These are phyloP conservation scores for Usnea hakonensis DNA, from an alignment of 495 filamentous ascomycete species.

Conservation along the genomic window DNA sequence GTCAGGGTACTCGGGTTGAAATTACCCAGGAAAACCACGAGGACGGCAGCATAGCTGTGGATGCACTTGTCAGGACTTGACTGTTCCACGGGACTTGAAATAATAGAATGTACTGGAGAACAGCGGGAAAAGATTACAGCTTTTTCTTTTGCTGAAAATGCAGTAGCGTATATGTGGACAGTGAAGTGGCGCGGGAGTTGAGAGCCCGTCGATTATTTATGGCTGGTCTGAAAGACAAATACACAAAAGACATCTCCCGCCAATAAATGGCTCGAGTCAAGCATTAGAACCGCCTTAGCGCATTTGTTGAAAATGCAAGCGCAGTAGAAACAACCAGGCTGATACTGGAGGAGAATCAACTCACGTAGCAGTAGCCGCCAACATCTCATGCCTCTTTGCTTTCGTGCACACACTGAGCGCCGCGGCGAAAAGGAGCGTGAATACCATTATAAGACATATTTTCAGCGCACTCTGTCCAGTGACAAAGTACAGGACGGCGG, in stretches of 20 bases:
- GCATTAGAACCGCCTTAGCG: too few relatives aligned
- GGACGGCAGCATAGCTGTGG: slow-evolving; percentile 20
- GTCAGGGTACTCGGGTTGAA: slow-evolving; percentile 6
- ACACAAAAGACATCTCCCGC: too few relatives aligned
- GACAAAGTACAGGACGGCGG: slow-evolving; percentile 25
- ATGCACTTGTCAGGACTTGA: slow-evolving; percentile 6
- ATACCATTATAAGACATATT: slow-evolving; percentile 28
- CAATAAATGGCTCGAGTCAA: too few relatives aligned
- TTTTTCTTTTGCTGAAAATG: neutral
- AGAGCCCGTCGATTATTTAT: neutral
- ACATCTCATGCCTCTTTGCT: slow-evolving; percentile 34
- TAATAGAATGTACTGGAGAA: too few relatives aligned
- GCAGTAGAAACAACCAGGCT: neutral
- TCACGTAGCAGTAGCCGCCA: slow-evolving; percentile 35
- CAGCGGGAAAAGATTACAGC: neutral
- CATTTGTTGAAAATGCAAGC: neutral
- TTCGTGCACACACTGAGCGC: slow-evolving; percentile 31
- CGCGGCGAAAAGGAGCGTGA: slow-evolving; percentile 29
- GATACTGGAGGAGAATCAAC: slow-evolving; percentile 14
- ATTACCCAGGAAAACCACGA: slow-evolving; percentile 22
- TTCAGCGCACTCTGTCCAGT: slow-evolving; percentile 17
- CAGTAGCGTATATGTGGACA: neutral
- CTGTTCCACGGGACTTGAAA: neutral
- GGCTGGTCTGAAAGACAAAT: neutral
- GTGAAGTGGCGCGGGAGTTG: neutral